Conservation (phyloP, 1,284 basidiomycete species). For the Uromyces viciae-fabae region DNA sequence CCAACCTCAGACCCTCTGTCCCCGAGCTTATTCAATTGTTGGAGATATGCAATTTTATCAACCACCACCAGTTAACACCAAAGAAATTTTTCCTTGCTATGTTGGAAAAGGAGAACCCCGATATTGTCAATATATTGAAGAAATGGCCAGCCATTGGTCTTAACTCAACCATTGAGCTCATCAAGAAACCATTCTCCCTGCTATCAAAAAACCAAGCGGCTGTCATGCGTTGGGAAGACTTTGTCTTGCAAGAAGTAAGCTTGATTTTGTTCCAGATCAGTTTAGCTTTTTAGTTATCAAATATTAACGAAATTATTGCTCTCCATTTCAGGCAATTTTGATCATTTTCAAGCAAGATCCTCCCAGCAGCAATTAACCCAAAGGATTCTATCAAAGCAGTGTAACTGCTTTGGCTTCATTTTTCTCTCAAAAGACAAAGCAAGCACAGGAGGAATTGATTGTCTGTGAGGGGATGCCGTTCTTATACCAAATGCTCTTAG, state of each 20-base stretch:
- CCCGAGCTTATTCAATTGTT: background rate
- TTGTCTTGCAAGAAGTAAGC: background rate
- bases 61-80: background rate
- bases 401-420: background rate
- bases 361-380: background rate
- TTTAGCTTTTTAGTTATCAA: background rate
- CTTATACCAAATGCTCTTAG: background rate
- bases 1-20: too few species aligned
- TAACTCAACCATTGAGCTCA: background rate
- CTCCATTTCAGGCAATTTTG: background rate
- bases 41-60: background rate
- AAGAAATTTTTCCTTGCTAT: background rate
- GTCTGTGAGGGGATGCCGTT: too few species aligned
- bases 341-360: background rate
- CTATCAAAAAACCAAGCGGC: background rate
- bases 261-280: background rate
- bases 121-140: background rate
- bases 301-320: background rate
- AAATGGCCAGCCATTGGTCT: background rate
- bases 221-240: background rate
- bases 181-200: background rate
- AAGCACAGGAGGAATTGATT: too few species aligned
- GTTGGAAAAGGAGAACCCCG: background rate
- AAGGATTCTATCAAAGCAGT: background rate
- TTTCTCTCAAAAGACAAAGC: background rate